A percentile compares a stretch with the other conserved stretches of the same genome.
These are phyloP conservation scores for Sphaerulina populicola DNA, from an alignment of 2,329 filamentous ascomycete genomes.

Conservation along the genomic window DNA sequence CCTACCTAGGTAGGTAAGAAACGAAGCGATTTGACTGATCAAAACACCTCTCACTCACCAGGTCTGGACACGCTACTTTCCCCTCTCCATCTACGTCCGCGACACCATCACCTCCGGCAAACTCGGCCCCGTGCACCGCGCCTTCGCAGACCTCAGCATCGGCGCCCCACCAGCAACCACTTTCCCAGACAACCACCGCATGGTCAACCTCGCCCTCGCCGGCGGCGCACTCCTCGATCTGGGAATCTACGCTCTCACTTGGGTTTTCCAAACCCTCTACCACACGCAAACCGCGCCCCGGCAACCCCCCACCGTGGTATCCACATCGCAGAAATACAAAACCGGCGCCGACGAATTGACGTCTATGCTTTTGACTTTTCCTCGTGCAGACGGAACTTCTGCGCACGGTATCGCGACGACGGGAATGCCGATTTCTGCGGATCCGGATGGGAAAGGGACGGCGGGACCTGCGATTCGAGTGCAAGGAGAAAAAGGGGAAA, in stretches of 20 bases:
- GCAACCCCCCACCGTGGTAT: conserved; percentile 55
- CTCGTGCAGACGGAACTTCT: conserved; percentile 45
- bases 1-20: too few relatives aligned
- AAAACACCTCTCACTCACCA: too few relatives aligned
- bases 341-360: conserved; percentile 72
- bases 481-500: conserved; percentile 71
- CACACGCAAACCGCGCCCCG: conserved; percentile 60
- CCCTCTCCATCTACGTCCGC: conserved; percentile 65
- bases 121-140: conserved; percentile 50
- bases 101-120: conserved; percentile 53
- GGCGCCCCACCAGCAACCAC: conserved; percentile 53
- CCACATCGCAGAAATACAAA: conserved; percentile 61
- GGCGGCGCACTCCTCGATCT: conserved; percentile 77
- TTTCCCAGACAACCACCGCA: conserved; percentile 57
- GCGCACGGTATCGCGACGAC: conserved; percentile 60
- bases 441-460: conserved; percentile 53
- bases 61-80: conserved; percentile 86
- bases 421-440: conserved; percentile 52
- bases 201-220: conserved; percentile 75
- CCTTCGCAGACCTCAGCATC: conserved; percentile 52
- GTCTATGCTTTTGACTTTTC: conserved; percentile 70
- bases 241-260: conserved; percentile 81
- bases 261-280: conserved; percentile 85
- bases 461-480: conserved; percentile 64
- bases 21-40: too few relatives aligned